Base-by-base conservation (phyloP, 225 moss, liverwort and hornwort genomes). In the Climacium dendroides region DNA sequence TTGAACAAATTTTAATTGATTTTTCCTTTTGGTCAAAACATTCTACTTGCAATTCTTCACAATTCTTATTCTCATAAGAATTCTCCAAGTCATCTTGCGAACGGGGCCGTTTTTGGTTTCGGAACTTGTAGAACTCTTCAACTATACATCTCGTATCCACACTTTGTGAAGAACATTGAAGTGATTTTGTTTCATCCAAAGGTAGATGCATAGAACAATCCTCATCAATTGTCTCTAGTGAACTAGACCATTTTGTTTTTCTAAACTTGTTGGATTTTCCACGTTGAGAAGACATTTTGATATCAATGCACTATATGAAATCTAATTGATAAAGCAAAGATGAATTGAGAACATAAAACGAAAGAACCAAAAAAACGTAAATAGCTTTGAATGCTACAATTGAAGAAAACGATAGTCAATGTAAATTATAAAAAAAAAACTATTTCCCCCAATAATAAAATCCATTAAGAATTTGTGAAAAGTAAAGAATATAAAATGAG, bases 121-220 rank as follows among this genome's bases (percentile, higher is more conserved):
- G 26, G 53, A 82, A 66, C 37, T 65, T 82, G 19, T 45, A 82
- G 19, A 66, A 82, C 1, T 19, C 6, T 53, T 67, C 53, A 67
- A n/a, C 8, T 9, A 2, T 4, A 4, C 53, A 19, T 4, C 7
- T n/a, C 1, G 4, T 19, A 12, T 22, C 5, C 3, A 5, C 6
- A 53, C 6, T 54, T 71, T 79, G 55, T 5, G 10, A 20, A 79
- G 8, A 47, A 28, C 7, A 54, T n/a, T n/a, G n/a, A 8, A 43
- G 1, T 65, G 6, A 57, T n/a, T 57, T 26, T 19, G 28, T 45
- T 79, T 59, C 20, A 1, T 47, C 34, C 57, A 28, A 28, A 86
- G 11, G 19, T 25, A 18, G 58, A 20, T 58, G 10, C 47, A 48
- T n/a, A 16, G 70, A 28, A 69, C 4, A 70, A 4, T 79, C 79